phyloP scores from a whole-genome alignment of 2,329 filamentous ascomycete species.

The Parafenestella ontariensis region DNA sequence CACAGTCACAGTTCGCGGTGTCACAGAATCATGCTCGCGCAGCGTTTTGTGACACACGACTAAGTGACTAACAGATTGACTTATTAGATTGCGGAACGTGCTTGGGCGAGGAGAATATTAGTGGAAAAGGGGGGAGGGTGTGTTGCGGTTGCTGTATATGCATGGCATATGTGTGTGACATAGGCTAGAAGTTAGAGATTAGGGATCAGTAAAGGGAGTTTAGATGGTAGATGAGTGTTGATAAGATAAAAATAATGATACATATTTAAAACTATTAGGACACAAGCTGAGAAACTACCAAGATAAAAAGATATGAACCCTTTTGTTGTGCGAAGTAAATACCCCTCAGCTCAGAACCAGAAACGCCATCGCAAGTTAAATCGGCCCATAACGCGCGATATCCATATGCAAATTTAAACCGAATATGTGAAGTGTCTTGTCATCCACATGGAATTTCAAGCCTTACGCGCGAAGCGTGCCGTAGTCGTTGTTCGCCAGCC shows the following conservation, averaged over 20 bases:
- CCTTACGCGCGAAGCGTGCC: slow-evolving; percentile 11
- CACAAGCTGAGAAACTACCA: not conserved
- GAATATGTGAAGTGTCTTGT: not conserved
- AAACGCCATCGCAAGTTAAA: not conserved
- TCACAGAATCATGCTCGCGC: too few species aligned
- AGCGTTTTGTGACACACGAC: too few species aligned
- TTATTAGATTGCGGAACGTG: too few species aligned
- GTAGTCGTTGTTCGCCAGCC: slow-evolving; percentile 35
- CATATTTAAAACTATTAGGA: not conserved
- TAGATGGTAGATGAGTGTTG: too few species aligned
- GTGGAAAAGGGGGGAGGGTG: too few species aligned
- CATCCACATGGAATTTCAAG: not conserved
- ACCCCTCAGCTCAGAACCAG: not conserved
- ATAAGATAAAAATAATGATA: not conserved
- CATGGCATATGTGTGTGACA: too few species aligned
- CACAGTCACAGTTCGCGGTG: too few species aligned
- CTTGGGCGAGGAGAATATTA: too few species aligned
- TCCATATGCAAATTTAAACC: not conserved
- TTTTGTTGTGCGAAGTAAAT: not conserved
- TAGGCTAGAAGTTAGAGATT: too few species aligned
- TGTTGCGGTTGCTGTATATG: too few species aligned
- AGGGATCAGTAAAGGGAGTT: too few species aligned
- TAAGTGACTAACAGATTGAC: too few species aligned
- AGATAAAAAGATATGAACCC: not conserved
- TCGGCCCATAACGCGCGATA: not conserved